Evolutionary conservation across 2,329 filamentous ascomycete genomes (phyloP).

Genomic region (Pochonia chlamydosporia): DNA sequence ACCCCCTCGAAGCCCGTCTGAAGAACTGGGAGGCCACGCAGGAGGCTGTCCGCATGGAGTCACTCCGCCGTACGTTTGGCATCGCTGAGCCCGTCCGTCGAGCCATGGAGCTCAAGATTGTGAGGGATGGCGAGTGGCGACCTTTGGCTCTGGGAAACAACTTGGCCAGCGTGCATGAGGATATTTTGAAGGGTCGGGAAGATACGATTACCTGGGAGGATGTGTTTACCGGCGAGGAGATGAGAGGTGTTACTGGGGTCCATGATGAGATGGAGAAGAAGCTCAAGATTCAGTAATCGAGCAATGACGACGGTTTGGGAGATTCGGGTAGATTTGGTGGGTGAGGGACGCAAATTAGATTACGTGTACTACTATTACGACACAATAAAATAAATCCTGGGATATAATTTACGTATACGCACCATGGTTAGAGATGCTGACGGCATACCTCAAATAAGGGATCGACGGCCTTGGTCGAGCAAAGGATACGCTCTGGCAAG

Average conservation of each 20-base stretch:
- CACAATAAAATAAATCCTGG: not conserved
- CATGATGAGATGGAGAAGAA: slow-evolving; percentile 93
- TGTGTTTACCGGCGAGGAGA: slow-evolving; percentile 76
- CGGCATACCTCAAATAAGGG: no score
- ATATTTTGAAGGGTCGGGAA: slow-evolving; percentile 79
- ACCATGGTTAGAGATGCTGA: no score
- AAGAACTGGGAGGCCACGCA: slow-evolving; percentile 87
- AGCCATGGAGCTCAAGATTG: slow-evolving; percentile 92
- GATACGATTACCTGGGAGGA: slow-evolving; percentile 85
- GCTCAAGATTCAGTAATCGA: slow-evolving; percentile 63
- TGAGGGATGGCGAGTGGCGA: slow-evolving; percentile 72
- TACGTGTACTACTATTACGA: not conserved
- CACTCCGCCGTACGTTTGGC: slow-evolving; percentile 80
- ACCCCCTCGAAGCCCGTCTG: slow-evolving; percentile 89
- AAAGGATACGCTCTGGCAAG: no score
- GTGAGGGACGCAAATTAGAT: not conserved
- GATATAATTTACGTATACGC: no score
- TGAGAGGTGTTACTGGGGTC: slow-evolving; percentile 63
- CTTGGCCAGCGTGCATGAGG: slow-evolving; percentile 71
- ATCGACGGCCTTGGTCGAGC: no score
- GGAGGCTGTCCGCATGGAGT: slow-evolving; percentile 80
- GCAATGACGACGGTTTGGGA: no score
- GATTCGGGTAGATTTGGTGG: no score
- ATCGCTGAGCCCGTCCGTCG: slow-evolving; percentile 88
- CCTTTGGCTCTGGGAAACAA: slow-evolving; percentile 60